These are phyloP conservation scores for Diaporthe humulicola DNA, from an alignment of 2,329 filamentous ascomycete species.

Conservation along the genomic window DNA sequence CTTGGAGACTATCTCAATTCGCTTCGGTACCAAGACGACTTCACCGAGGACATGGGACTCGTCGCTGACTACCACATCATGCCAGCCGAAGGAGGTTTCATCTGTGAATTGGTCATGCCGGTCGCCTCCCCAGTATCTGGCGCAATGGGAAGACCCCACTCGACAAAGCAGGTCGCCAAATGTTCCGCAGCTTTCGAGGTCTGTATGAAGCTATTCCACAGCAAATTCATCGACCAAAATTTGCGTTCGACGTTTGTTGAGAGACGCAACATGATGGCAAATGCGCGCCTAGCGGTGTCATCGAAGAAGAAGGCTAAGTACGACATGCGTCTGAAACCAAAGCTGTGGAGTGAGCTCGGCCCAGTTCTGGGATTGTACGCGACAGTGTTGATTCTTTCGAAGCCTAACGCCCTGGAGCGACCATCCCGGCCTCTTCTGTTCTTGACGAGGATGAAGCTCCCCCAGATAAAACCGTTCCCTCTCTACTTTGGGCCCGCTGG, in stretches of 20 bases:
- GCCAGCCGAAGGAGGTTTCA: conserved; percentile 68
- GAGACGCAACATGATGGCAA: conserved; percentile 83
- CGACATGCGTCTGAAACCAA: conserved; percentile 82
- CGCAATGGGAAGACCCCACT: conserved; percentile 72
- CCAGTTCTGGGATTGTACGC: conserved; percentile 69
- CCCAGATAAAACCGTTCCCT: conserved; percentile 75
- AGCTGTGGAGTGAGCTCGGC: conserved; percentile 73
- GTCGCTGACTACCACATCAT: conserved; percentile 73
- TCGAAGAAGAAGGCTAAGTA: conserved; percentile 82
- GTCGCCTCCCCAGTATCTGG: conserved; percentile 78
- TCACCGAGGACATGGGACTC: conserved; percentile 42
- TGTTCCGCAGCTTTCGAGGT: conserved; percentile 90
- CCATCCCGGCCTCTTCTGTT: conserved; percentile 76
- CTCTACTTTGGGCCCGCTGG: conserved; percentile 73
- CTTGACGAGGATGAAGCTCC: conserved; percentile 76
- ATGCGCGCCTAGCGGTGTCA: conserved; percentile 85
- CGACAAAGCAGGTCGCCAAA: conserved; percentile 83
- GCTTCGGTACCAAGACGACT: conserved; percentile 64
- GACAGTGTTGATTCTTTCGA: conserved; percentile 70
- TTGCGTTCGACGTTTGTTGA: conserved; percentile 81
- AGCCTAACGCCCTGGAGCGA: conserved; percentile 68
- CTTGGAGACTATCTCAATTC: conserved; percentile 81
- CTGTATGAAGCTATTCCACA: conserved; percentile 77
- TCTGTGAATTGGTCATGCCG: conserved; percentile 85
- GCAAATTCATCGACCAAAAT: conserved; percentile 78